These are phyloP conservation scores for Penicillium roqueforti DNA, from an alignment of 495 filamentous ascomycete genomes.

Conservation along the genomic window DNA sequence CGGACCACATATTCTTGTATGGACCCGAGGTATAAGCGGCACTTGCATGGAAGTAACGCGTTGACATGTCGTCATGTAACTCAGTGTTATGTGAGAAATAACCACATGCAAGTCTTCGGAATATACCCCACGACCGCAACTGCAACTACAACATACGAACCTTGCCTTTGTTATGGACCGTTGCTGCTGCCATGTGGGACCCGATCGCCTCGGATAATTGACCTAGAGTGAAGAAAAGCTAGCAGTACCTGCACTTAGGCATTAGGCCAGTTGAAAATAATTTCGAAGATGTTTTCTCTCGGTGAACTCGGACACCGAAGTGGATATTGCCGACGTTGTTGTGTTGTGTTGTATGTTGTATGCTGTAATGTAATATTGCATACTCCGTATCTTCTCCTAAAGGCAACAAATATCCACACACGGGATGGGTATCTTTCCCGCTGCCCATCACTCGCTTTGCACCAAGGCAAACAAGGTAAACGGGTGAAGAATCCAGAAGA, in stretches of 20 bases:
- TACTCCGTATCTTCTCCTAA: background rate
- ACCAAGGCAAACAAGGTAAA: background rate
- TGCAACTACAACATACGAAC: background rate
- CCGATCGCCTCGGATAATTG: background rate
- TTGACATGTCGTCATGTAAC: background rate
- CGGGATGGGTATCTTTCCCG: conserved; percentile 18
- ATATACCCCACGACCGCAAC: background rate
- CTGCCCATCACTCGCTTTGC: background rate
- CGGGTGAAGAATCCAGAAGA: background rate
- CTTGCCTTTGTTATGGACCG: background rate
- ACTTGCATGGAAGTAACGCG: background rate
- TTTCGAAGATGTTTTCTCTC: conserved; percentile 5
- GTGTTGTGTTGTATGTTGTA: background rate
- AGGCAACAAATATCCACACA: conserved; percentile 6
- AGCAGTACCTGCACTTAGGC: background rate
- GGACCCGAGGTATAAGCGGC: background rate
- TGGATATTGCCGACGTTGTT: background rate
- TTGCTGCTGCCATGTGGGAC: background rate
- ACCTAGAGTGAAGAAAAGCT: background rate
- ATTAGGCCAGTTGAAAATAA: conserved; percentile 6
- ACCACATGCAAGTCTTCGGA: background rate
- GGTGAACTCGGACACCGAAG: background rate
- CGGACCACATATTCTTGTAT: conserved; percentile 5
- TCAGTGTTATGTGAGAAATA: background rate
- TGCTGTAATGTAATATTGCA: background rate